A percentile compares a stretch with the other conserved stretches of the same genome.
Evolutionary conservation across 2,329 filamentous ascomycete genomes (phyloP).

Genomic region (Ascocoryne sarcoides): DNA sequence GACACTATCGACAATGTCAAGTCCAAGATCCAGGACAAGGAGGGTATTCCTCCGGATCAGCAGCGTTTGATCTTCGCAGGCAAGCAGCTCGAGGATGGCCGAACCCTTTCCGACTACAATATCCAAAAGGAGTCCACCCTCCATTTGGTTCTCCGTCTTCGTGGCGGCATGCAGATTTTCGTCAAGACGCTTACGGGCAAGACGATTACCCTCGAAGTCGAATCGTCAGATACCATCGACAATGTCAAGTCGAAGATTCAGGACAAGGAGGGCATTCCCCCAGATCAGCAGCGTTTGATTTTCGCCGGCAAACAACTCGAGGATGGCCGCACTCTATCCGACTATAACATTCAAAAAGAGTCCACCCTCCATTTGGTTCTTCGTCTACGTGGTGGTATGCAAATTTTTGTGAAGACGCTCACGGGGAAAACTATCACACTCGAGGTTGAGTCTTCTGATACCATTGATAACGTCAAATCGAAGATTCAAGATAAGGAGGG

Average conservation of each 20-base stretch:
- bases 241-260: conserved; percentile 95
- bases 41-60: not conserved
- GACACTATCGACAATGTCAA: not conserved
- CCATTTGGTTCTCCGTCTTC: conserved; percentile 77
- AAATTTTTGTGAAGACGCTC: conserved; percentile 53
- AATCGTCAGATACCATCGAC: conserved; percentile 99
- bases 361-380: conserved; percentile 74
- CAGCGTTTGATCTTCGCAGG: conserved; percentile 69
- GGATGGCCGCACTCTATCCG: conserved; percentile 80
- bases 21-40: not conserved
- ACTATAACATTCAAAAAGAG: conserved; percentile 97
- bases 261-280: conserved; percentile 87
- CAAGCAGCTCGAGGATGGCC: conserved; percentile 92
- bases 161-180: conserved; percentile 85
- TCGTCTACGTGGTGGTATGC: conserved; percentile 73
- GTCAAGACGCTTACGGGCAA: conserved; percentile 86
- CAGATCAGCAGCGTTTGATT: conserved; percentile 88
- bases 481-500: conserved; percentile 69
- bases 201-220: conserved; percentile 99
- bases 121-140: conserved; percentile 90
- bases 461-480: conserved; percentile 61
- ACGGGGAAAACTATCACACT: conserved; percentile 41
- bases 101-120: conserved; percentile 86
- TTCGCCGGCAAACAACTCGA: conserved; percentile 92
- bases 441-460: conserved; percentile 59